These are phyloP conservation scores for Phytophthora pseudosyringae DNA, from an alignment of 352 stramenopile genomes.

Conservation along the genomic window DNA sequence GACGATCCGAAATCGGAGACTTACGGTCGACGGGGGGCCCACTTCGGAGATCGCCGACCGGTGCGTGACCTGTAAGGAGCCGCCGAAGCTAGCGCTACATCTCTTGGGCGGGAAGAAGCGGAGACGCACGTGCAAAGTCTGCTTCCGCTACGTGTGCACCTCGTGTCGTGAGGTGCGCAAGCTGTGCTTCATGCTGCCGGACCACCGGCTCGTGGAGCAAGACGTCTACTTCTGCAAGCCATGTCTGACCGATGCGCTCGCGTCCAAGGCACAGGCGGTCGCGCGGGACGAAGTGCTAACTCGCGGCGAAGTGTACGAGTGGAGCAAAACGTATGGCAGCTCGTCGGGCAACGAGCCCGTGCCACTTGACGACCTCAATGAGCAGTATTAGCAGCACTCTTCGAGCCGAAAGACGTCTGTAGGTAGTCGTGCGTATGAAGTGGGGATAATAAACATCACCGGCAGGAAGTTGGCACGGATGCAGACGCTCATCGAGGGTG, in stretches of 20 bases:
- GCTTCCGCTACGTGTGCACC: slow-evolving; percentile 46
- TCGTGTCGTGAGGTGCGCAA: slow-evolving; percentile 42
- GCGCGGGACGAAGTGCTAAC: slow-evolving; percentile 34
- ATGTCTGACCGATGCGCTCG: slow-evolving; percentile 27
- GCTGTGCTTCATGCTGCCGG: slow-evolving; percentile 37
- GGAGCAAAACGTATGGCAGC: slow-evolving; percentile 35
- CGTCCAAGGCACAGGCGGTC: slow-evolving; percentile 19
- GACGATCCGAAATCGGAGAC: slow-evolving; percentile 40
- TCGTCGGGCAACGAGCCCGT: slow-evolving; percentile 34
- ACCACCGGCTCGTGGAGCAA: slow-evolving; percentile 36
- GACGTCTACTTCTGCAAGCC: slow-evolving; percentile 30
- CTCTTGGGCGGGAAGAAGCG: slow-evolving; percentile 25
- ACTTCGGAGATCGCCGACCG: slow-evolving; percentile 16
- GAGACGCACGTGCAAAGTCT: slow-evolving; percentile 42
- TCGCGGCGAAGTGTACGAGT: slow-evolving; percentile 26
- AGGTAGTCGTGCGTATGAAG: slow-evolving; percentile 15
- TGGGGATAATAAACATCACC: slow-evolving; percentile 7
- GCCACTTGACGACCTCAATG: slow-evolving; percentile 33
- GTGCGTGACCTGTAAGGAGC: slow-evolving; percentile 25
- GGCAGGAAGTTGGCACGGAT: slow-evolving; percentile 3
- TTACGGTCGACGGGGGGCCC: slow-evolving; percentile 5
- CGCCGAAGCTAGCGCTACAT: slow-evolving; percentile 3
- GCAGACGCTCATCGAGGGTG: not conserved
- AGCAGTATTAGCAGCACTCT: slow-evolving; percentile 8
- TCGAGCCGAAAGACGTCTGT: not conserved